Conservation (phyloP, 2,329 filamentous ascomycete species). For the Fusarium mundagurra region DNA sequence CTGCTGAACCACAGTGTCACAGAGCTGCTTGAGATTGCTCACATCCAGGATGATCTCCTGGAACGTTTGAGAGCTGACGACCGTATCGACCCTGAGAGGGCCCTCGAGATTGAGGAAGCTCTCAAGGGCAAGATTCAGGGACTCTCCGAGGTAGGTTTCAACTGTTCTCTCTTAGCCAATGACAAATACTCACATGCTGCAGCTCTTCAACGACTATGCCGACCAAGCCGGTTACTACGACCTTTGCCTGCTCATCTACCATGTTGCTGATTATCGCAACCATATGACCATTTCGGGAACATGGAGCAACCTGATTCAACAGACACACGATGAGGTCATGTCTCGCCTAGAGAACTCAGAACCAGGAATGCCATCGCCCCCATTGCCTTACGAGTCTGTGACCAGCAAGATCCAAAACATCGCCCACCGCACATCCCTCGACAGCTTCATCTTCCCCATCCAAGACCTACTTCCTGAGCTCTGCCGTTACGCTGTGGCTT, state of each 20-base stretch:
- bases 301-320: conserved; percentile 84
- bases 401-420: conserved; percentile 71
- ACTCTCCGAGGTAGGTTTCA: conserved; percentile 75
- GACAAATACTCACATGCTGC: conserved; percentile 32
- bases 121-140: conserved; percentile 83
- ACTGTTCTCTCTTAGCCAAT: too few species aligned
- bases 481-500: conserved; percentile 69
- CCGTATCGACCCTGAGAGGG: conserved; percentile 72
- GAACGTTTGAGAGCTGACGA: conserved; percentile 78
- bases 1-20: conserved; percentile 85
- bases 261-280: conserved; percentile 90
- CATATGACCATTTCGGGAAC: conserved; percentile 83
- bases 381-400: conserved; percentile 75
- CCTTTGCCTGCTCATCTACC: conserved; percentile 90
- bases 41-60: conserved; percentile 92
- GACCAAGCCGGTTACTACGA: conserved; percentile 94
- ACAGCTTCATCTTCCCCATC: conserved; percentile 74
- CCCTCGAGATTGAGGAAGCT: conserved; percentile 69
- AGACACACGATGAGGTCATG: conserved; percentile 69
- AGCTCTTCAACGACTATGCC: conserved; percentile 94
- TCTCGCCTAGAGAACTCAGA: conserved; percentile 56
- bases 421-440: conserved; percentile 70
- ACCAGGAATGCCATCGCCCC: conserved; percentile 51
- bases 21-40: conserved; percentile 89
- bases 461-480: conserved; percentile 68